Conservation (phyloP, 2,329 filamentous ascomycete genomes). For the Trichothecium roseum region DNA sequence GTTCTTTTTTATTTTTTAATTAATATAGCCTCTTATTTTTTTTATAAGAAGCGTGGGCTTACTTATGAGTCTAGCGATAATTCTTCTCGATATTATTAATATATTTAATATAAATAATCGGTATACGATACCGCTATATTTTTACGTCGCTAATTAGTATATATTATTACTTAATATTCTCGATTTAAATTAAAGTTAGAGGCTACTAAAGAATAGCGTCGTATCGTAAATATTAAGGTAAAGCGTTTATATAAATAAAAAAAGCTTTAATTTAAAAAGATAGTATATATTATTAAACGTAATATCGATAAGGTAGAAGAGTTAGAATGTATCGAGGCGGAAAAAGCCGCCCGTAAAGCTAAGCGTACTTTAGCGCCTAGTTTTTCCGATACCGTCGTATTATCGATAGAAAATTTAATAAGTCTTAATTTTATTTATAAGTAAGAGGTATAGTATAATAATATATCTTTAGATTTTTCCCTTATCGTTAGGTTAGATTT, state of each 20-base stretch:
- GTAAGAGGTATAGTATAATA: not conserved
- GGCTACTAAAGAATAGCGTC: too few species aligned
- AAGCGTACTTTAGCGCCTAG: constrained; percentile 1
- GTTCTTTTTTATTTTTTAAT: not conserved
- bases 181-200: too few species aligned
- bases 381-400: not conserved
- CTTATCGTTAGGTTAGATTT: not conserved
- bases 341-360: not conserved
- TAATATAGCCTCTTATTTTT: not conserved
- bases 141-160: not conserved
- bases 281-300: not conserved
- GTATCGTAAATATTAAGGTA: not conserved
- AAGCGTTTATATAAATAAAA: constrained; percentile 1
- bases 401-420: not conserved
- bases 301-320: constrained; percentile 4
- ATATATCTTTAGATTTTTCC: not conserved
- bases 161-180: too few species aligned
- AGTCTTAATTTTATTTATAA: not conserved
- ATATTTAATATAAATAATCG: not conserved
- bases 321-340: constrained; percentile 2
- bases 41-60: too few species aligned
- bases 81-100: not conserved
- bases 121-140: not conserved
- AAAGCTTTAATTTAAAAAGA: constrained; percentile 4
- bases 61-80: too few species aligned